Base-by-base conservation (phyloP, 1,284 basidiomycete species). In the Cronartium quercuum region DNA sequence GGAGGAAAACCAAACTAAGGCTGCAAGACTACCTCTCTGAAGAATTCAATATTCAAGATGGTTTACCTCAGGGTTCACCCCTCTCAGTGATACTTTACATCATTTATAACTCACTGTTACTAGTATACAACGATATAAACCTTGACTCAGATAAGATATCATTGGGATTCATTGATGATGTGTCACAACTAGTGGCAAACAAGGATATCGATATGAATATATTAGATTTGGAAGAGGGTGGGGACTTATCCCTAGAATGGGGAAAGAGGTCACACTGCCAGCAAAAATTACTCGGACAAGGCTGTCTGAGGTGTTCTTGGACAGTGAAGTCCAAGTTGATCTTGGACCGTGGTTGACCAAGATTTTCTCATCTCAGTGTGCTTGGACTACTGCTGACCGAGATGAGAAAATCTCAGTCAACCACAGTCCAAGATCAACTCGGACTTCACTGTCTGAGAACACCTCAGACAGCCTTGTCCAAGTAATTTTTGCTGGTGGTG, bases 81-180 rank as follows among this genome's bases (percentile, higher is more conserved):
- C 55, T 61, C 24, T 61, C 41, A 29, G 38, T 41, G 10, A 38
- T 55, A 35, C 41, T 62, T 12, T 69, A 69, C 41, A 29, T 62
- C n/a, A n/a, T 69, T n/a, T 62, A 69, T 29, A 69, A 69, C 58
- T 61, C 55, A 24, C 34, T n/a, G 15, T 40, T 69, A 4, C 40
- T 69, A 35, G 24, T 51, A 13, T 18, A 51, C 47, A 24, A 13
- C 18, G 10, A 24, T 12, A 9, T 42, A n/a, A 29, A 29, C 58
- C 21, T 62, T 5, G 6, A 21, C 4, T 40, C 55, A 35, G 38
- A 37, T 42, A 37, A 10, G 24, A 62, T 69, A 10, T 61, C 57
- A 58, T 41, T 69, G 34, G 68, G 38, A 10, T 69, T 60, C 41
- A 42, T 69, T 21, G 68, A 69, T 34, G 58, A 69, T 61, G 57